Base-by-base conservation (phyloP, 257 asterid species). In the Salvia rosmarinus region DNA sequence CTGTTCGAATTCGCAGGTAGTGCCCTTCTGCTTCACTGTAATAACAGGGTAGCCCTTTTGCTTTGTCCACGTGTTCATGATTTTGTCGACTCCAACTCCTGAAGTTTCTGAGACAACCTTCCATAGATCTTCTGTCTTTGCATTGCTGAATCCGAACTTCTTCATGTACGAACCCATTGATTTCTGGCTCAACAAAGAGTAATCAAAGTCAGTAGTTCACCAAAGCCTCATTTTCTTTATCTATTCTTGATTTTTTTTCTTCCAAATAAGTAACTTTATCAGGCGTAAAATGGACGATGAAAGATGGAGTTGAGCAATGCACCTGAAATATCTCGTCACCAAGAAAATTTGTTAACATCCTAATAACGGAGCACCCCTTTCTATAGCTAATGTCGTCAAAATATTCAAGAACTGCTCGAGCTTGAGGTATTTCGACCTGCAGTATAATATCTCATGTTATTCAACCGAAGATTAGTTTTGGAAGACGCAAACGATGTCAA, bases 71-170 rank as follows among this genome's bases (percentile, higher is more conserved):
- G 34, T 43, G 47, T 77, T 57, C 84, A 79, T 82, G 34, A 79
- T 72, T 51, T 43, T 79, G 77, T 74, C 71, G 23, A 82, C 77
- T 40, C 67, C 77, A 4, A 74, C 58, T 16, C 82, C 84, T 21
- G 87, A 82, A 61, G 69, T 71, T 77, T 82, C 87, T 6, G 80
- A 57, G 35, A 79, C 68, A 77, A 80, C 87, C 28, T 46, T 67
- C 87, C 84, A 82, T 35, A 82, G 59, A 75, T 82, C 87, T 40
- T 82, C 87, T 0, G 87, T 82, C 70, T 77, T 82, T 0, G 87
- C 84, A 65, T 79, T 79, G 67, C 67, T 51, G 49, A 67, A 76
- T 17, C 82, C 81, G 14, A 79, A 79, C 67, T 64, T 74, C 61
- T 77, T 77, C 75, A 79, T 82, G 82, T 82, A 82, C 32, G 57